Evolutionary conservation across 441 rosid species (phyloP), one percentile per base, ranked within the genome.

Genomic region (Gossypium davidsonii): DNA sequence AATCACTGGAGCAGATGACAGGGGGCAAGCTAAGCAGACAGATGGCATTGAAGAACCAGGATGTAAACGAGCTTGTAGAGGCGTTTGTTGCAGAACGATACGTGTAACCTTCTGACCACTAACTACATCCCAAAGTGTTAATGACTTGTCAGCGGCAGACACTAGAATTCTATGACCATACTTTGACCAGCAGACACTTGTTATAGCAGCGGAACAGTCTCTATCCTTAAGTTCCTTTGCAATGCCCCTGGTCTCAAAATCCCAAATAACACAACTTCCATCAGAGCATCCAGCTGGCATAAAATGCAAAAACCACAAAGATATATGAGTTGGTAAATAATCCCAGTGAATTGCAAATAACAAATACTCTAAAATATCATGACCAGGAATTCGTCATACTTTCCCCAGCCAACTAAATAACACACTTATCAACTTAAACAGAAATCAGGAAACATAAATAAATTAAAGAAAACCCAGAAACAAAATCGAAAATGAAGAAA

Each of bases 111-210:
- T 91, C 78, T 83, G 83, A 20, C 98, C 99, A 39, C 52, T 84
- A 0, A 80, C 74, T 55, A 95, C 96, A 84, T 95, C 95, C 98
- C 98, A 95, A 65, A 95, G 96, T 34, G 89, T 85, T 37, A 95
- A 80, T 4, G 99, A 92, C 81, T 95, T 95, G 63, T 95, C 97
- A 25, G 99, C 91, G 80, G 99, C 91, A 28, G 99, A 91, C 11
- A 89, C 98, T 52, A 95, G 99, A 69, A 95, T 78, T 0, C 88
- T 88, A 77, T 90, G 98, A 0, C 99, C 99, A 78, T 81, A 89
- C 70, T 88, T 95, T 12, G 99, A 95, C 99, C 99, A 95, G 57
- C 91, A 93, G 31, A 95, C 86, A 46, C 99, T 92, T 51, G 99
- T 95, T 52, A 95, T 86, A 0, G 99, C 91, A 77, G 97, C 90